Conservation (phyloP, 179 eudicot genomes). For the Nepenthes alata region DNA sequence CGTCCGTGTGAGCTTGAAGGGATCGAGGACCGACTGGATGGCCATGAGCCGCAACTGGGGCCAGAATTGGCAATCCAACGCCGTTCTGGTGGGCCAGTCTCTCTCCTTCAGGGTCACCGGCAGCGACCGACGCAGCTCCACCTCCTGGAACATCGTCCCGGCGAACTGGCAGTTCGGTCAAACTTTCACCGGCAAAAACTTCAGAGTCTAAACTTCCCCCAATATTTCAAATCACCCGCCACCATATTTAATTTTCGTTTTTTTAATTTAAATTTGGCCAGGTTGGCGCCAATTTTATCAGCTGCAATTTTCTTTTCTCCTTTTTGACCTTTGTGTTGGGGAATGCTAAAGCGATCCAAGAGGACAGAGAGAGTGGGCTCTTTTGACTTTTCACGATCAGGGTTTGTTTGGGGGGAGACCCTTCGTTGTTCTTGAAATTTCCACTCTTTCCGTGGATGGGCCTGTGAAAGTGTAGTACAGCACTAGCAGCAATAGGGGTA, state of each 20-base stretch:
- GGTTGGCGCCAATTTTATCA: not conserved
- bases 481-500: too few relatives aligned
- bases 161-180: slow-evolving; percentile 81
- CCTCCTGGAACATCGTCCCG: slow-evolving; percentile 70
- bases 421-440: not conserved
- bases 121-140: slow-evolving; percentile 59
- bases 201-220: slow-evolving; percentile 16
- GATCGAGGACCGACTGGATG: slow-evolving; percentile 65
- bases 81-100: slow-evolving; percentile 55
- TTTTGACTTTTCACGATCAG: slow-evolving; percentile 17
- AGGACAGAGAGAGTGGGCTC: slow-evolving; percentile 5
- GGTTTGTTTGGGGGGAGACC: slow-evolving; percentile 1
- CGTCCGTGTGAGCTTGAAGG: slow-evolving; percentile 45
- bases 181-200: slow-evolving; percentile 71
- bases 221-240: not conserved
- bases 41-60: slow-evolving; percentile 89
- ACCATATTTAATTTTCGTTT: too few relatives aligned
- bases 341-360: not conserved
- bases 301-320: not conserved
- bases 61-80: slow-evolving; percentile 78
- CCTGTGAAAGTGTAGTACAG: too few relatives aligned
- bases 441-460: not conserved
- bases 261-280: not conserved
- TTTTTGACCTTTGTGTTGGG: slow-evolving; percentile 3
- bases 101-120: slow-evolving; percentile 64